Evolutionary conservation across 768 basidiomycete species (phyloP).

Genomic region (Trametes cubensis): DNA sequence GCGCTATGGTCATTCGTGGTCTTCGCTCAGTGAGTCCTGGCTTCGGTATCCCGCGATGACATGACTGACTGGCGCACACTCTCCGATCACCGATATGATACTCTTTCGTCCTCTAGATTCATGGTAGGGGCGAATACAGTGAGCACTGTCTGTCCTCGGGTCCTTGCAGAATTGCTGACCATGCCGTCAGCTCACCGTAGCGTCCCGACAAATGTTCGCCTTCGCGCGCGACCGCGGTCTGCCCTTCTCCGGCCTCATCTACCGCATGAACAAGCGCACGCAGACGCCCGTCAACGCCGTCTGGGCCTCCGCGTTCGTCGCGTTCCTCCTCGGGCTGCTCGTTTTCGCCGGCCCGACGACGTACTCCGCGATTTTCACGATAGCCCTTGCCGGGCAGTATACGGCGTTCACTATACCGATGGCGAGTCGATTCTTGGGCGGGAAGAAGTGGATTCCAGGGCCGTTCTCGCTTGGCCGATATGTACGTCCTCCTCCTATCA

Average conservation of each 20-base stretch:
- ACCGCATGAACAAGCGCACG: constrained; percentile 55
- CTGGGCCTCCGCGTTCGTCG: constrained; percentile 48
- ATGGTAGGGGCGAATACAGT: constrained; percentile 48
- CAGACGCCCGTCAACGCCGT: constrained; percentile 61
- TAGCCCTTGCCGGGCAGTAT: constrained; percentile 29
- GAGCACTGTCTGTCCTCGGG: background rate
- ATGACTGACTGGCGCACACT: too few relatives aligned
- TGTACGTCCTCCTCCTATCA: constrained; percentile 17
- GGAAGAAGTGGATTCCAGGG: constrained; percentile 34
- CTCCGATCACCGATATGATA: too few relatives aligned
- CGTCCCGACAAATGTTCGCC: constrained; percentile 67
- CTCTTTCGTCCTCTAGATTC: too few relatives aligned
- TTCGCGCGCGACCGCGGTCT: constrained; percentile 72
- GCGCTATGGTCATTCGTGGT: constrained; percentile 43
- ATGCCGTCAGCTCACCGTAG: constrained; percentile 40
- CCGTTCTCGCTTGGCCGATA: constrained; percentile 40
- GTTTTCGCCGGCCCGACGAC: constrained; percentile 57
- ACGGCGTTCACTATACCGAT: constrained; percentile 39
- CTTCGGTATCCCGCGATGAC: too few relatives aligned
- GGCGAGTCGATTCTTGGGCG: constrained; percentile 35
- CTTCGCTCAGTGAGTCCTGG: constrained; percentile 37
- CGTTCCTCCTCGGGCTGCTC: constrained; percentile 58
- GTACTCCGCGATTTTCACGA: constrained; percentile 41
- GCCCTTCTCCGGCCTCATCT: constrained; percentile 63
- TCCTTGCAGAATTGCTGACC: constrained; percentile 9